A percentile compares a stretch with the other conserved stretches of the same genome.
These are phyloP conservation scores for Wolfiporia cocos DNA, from an alignment of 1,284 basidiomycete species.

Conservation along the genomic window DNA sequence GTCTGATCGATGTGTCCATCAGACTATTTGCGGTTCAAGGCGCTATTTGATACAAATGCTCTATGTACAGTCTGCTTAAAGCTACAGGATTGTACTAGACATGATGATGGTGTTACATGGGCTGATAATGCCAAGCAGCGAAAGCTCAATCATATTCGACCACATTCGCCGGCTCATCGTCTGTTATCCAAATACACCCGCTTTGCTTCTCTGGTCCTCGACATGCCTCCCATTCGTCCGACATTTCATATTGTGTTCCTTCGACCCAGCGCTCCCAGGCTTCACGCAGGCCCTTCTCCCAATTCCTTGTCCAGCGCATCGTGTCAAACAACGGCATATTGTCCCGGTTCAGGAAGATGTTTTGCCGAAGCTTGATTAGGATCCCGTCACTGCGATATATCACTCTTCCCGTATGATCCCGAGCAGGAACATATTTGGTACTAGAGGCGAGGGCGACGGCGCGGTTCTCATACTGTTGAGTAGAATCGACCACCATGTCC, in stretches of 20 bases:
- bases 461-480: slow-evolving; percentile 47
- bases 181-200: slow-evolving; percentile 36
- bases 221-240: slow-evolving; percentile 30
- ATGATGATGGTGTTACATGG: too few relatives aligned
- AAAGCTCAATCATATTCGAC: slow-evolving; percentile 10
- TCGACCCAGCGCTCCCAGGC: slow-evolving; percentile 54
- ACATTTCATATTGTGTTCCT: slow-evolving; percentile 40
- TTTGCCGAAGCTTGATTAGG: slow-evolving; percentile 36
- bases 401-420: slow-evolving; percentile 13
- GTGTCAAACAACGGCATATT: slow-evolving; percentile 52
- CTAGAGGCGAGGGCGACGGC: slow-evolving; percentile 42
- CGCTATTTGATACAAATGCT: background rate
- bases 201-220: slow-evolving; percentile 27
- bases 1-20: slow-evolving; percentile 26
- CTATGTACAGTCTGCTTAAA: slow-evolving; percentile 4
- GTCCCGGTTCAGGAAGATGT: slow-evolving; percentile 44
- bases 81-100: slow-evolving; percentile 4
- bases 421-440: slow-evolving; percentile 26
- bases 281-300: slow-evolving; percentile 44
- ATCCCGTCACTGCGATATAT: slow-evolving; percentile 26
- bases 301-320: slow-evolving; percentile 42
- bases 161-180: slow-evolving; percentile 26
- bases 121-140: too few relatives aligned
- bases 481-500: slow-evolving; percentile 44
- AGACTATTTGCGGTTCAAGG: slow-evolving; percentile 1